Base-by-base conservation (phyloP, 257 asterid species). In the Parsonsia alboflavescens region DNA sequence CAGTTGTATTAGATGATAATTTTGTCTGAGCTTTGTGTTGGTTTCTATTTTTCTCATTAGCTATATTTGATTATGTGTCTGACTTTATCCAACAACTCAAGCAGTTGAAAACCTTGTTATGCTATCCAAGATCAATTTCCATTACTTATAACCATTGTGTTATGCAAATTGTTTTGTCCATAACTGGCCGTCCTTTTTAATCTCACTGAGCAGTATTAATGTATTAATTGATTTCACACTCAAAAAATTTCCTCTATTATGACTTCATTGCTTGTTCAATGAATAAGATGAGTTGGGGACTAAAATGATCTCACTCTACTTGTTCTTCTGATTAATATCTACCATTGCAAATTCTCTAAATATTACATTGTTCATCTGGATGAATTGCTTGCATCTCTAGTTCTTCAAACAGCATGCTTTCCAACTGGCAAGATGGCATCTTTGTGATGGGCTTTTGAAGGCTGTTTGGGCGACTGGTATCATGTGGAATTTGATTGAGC, bases 1-100 rank as follows among this genome's bases (percentile, higher is more conserved):
- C 82, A 62, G 83, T 82, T 89, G 96, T 85, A 83, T 84, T 84
- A 68, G 85, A 85, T 68, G 76, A 76, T 81, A 68, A 71, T 21
- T 65, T 73, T 79, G 71, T 73, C 85, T 80, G 85, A 80, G 88
- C 88, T 85, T 85, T 81, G 80, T 66, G 80, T 76, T 73, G 75
- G 70, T 61, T 77, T 77, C 52, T 71, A n/a, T 84, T 78, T 68
- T 74, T 77, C 42, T 71, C 46, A 64, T 80, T 54, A 61, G 72
- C 67, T 7, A 57, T 49, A 10, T 75, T 78, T 73, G 62, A 70
- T 73, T 63, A 49, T 36, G 57, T 61, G 75, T 45, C 66, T 33
- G 72, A 17, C 41, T 68, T 67, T 49, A 30, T 64, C 46, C 45
- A 16, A 26, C 57, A 41, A 24, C 30, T 64, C 42, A 49, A 36